These are phyloP conservation scores for Ochetophila trinervis DNA, from an alignment of 306 rosid species.

Conservation along the genomic window DNA sequence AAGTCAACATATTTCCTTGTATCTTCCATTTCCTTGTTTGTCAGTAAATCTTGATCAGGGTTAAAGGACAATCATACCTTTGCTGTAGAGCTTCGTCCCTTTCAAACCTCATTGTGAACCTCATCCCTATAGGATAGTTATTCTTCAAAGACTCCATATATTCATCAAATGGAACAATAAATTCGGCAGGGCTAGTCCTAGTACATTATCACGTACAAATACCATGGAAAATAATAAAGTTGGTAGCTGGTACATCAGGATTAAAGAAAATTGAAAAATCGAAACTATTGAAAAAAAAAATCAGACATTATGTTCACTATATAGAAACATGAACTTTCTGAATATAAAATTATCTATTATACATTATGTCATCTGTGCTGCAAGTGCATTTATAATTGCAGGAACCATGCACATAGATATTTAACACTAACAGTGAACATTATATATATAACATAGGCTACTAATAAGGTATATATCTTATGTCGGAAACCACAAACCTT, in stretches of 20 bases:
- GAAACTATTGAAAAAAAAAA: neutral
- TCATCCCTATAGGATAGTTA: constrained; percentile 81
- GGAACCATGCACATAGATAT: no score
- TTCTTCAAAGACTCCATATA: constrained; percentile 76
- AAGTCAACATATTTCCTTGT: neutral
- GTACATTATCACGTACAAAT: constrained; percentile 14
- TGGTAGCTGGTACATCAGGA: neutral
- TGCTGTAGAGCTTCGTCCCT: constrained; percentile 99
- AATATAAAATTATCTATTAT: neutral
- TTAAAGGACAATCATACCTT: constrained; percentile 46
- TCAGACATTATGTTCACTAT: neutral
- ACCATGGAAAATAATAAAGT: neutral
- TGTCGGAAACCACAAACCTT: constrained; percentile 41
- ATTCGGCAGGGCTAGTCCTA: constrained; percentile 95
- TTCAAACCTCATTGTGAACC: constrained; percentile 91
- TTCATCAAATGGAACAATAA: constrained; percentile 82
- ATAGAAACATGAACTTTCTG: no score
- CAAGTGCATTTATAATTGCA: no score
- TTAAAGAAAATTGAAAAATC: neutral
- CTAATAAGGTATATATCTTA: no score
- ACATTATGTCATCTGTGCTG: no score
- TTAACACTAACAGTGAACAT: neutral
- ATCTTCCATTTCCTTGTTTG: no score
- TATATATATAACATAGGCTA: neutral
- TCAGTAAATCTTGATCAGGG: neutral